Percentiles rank a stretch among this genome's conserved stretches.
phyloP scores from a whole-genome alignment of 2,329 filamentous ascomycete genomes.

The Cladophialophora exuberans region DNA sequence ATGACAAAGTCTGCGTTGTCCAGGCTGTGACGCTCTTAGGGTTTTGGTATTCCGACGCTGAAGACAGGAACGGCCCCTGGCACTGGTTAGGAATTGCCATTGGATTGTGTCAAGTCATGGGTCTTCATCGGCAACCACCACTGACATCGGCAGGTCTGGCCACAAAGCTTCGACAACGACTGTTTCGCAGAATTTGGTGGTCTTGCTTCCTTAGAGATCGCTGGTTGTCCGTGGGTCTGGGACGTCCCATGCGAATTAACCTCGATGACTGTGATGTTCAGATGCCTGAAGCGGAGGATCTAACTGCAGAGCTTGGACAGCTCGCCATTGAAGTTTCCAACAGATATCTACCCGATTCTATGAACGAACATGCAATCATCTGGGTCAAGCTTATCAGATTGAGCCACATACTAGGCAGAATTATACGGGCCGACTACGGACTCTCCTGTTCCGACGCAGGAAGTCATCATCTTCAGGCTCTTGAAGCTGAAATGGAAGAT shows the following conservation, averaged over 20 bases:
- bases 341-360: not conserved
- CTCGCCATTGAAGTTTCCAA: conserved; percentile 3
- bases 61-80: conserved; percentile 97
- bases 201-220: conserved; percentile 94
- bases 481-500: not conserved
- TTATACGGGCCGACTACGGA: not conserved
- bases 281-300: conserved; percentile 77
- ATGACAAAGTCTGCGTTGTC: conserved; percentile 82
- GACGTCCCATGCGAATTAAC: conserved; percentile 87
- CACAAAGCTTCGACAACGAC: conserved; percentile 46
- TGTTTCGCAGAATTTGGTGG: conserved; percentile 98
- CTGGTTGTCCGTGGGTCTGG: conserved; percentile 88
- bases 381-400: not conserved
- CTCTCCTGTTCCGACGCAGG: not conserved
- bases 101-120: conserved; percentile 88
- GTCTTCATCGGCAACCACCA: conserved; percentile 76
- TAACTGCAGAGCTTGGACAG: conserved; percentile 33
- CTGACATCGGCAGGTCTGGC: conserved; percentile 26
- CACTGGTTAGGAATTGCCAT: conserved; percentile 99
- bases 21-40: conserved; percentile 90
- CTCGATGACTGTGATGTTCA: conserved; percentile 92
- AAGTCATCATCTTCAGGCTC: not conserved
- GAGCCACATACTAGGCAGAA: not conserved
- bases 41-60: conserved; percentile 95
- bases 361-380: not conserved